Conservation (phyloP, 768 basidiomycete genomes). For the Hygrocybe punicea region DNA sequence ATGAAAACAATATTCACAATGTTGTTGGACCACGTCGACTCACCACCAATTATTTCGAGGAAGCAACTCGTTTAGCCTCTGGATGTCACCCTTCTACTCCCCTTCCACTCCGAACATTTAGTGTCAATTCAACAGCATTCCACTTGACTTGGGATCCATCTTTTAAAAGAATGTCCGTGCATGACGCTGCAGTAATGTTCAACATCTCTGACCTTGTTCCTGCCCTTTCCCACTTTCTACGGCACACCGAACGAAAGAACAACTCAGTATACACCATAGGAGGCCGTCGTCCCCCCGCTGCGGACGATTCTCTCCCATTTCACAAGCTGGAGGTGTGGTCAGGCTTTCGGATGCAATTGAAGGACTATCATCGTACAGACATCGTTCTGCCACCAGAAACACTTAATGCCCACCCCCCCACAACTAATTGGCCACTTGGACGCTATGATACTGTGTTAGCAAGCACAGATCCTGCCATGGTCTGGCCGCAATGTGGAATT, state of each 20-base stretch:
- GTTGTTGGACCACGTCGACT: neutral
- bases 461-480: conserved; percentile 9
- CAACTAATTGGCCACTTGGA: conserved; percentile 17
- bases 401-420: conserved; percentile 21
- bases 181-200: conserved; percentile 19
- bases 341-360: conserved; percentile 22
- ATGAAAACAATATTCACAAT: neutral
- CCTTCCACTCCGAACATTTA: conserved; percentile 15
- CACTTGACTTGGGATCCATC: conserved; percentile 23
- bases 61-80: neutral
- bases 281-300: conserved; percentile 2
- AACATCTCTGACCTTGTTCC: conserved; percentile 26
- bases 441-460: conserved; percentile 19
- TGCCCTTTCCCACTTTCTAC: conserved; percentile 23
- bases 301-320: conserved; percentile 14
- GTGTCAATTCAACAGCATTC: conserved; percentile 16
- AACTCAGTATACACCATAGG: conserved; percentile 2
- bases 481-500: conserved; percentile 20
- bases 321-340: conserved; percentile 28
- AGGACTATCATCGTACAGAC: conserved; percentile 20
- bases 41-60: conserved; percentile 7
- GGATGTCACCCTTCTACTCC: neutral
- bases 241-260: neutral
- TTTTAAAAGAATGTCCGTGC: conserved; percentile 16
- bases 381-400: conserved; percentile 18